Base-by-base conservation (phyloP, 306 rosid species). In the Echinosophora koreensis region DNA sequence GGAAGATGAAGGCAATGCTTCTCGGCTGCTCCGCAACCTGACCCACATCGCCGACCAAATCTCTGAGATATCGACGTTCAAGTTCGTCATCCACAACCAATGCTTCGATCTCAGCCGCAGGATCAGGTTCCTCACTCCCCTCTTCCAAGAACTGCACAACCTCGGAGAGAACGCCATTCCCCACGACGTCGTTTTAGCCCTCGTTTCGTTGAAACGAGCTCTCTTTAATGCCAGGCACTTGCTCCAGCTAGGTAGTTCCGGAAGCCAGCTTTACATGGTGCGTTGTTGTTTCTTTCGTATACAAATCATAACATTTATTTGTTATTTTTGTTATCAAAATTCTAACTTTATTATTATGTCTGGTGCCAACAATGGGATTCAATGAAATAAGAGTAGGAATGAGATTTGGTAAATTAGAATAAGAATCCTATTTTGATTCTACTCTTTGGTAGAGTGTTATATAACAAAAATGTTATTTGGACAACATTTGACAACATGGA, bases 261-360 rank as follows among this genome's bases (percentile, higher is more conserved):
- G 71, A 16, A 83, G 89, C 70, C 84, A 83, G 73, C 15, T 86
- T 51, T 86, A 57, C 63, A 77, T 80, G 89, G 89, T 77, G 17
- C 5, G 35, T 30, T 30, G 32, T 30, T 22, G 22, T 22, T 22
- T 22, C 38, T 35, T 37, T 37, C 5, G 7, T 37, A 37, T 37
- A 6, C 41, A 37, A 37, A 37, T 37, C 7, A 2, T 30, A 30
- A 30, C 2, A n/a, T 30, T 1, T 30, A 22, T 22, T 22, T 22
- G 22, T 22, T 22, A 22, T 22, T 22, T 22, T 22, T 22, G 22
- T 22, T 22, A 22, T 22, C 22, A 22, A 22, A 22, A 22, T 22
- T 22, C 22, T 22, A 22, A 22, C 22, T 22, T 22, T 22, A 22
- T 22, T 22, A 22, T 30, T 30, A 30, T 30, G 32, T 30, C 4